Evolutionary conservation across 1,284 basidiomycete species (phyloP), one percentile per base, ranked within the genome.

Genomic region (Mycosarcoma mackinlayi): DNA sequence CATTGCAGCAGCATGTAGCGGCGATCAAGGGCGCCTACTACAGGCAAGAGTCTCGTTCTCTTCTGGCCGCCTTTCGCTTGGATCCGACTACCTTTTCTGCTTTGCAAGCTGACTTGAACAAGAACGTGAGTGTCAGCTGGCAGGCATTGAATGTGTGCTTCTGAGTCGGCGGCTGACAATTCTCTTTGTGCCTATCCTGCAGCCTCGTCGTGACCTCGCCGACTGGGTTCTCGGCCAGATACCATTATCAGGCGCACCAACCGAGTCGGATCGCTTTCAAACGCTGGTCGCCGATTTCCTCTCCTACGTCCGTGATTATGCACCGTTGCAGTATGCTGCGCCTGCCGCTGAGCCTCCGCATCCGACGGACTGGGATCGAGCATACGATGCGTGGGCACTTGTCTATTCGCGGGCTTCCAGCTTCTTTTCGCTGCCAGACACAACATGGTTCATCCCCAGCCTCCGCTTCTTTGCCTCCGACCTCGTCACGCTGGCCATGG

Each of bases 371-470:
- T 68, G 64, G 60, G 60, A 64, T 35, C 50, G 56, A 28, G 63
- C 61, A 3, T 77, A 76, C 49, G 76, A 77, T 49, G 65, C 71
- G 7, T 77, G 70, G 68, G 65, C 74, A 11, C 60, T 72, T 11
- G 70, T 77, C 39, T 77, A 74, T 51, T 69, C 76, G 41, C 58
- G 73, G 2, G 76, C 79, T 10, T 76, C 79, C 24, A 60, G 73
- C n/a, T 52, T 83, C 40, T 81, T 83, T 40, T 73, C 80, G 0
- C 62, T 73, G 11, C 77, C 78, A 1, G 83, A 84, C 6, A 72
- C 76, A 9, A 78, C 72, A 0, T 83, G 79, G 78, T 80, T 83
- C 50, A 71, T 80, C 1, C 75, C 78, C 0, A 38, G 52, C 37
- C 55, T 77, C 37, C 56, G 65, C 55, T 67, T 63, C 50, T 63